These are phyloP conservation scores for Termitomyces eurrhizus DNA, from an alignment of 768 basidiomycete genomes.

Conservation along the genomic window DNA sequence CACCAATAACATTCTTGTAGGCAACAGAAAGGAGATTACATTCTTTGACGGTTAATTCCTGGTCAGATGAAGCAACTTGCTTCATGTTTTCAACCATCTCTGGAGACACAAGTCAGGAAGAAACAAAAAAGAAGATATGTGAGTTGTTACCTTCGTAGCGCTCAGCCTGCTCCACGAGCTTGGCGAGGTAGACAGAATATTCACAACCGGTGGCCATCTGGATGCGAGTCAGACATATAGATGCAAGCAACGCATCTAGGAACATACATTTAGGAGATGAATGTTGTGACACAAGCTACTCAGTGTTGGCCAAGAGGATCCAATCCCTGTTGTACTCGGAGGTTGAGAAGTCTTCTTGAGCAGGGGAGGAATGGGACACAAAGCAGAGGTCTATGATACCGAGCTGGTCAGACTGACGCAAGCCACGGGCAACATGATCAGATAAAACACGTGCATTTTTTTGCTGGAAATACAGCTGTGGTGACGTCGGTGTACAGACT, in stretches of 20 bases:
- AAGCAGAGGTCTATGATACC: too few species aligned
- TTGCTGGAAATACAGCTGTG: too few species aligned
- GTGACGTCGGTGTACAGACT: too few species aligned
- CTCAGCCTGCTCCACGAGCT: constrained; percentile 99
- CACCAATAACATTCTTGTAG: constrained; percentile 99
- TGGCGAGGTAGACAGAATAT: constrained; percentile 99
- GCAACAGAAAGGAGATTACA: constrained; percentile 97
- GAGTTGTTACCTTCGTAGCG: constrained; percentile 81
- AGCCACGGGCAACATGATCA: too few species aligned
- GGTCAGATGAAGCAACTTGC: constrained; percentile 94
- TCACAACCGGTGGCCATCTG: constrained; percentile 87
- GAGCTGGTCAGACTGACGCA: too few species aligned
- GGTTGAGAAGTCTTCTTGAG: too few species aligned
- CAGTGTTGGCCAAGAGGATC: too few species aligned
- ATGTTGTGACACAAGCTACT: constrained; percentile 25
- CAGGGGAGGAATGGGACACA: too few species aligned
- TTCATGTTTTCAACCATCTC: constrained; percentile 99
- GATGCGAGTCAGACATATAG: constrained; percentile 25
- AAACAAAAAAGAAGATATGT: constrained; percentile 7
- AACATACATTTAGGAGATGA: constrained; percentile 40
- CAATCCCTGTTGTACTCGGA: too few species aligned
- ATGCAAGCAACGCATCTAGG: constrained; percentile 29
- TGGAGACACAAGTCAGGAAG: constrained; percentile 24
- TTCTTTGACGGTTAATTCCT: constrained; percentile 98
- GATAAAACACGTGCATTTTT: too few species aligned